Percentiles rank a stretch among this genome's conserved stretches.
phyloP scores from a whole-genome alignment of 2,329 filamentous ascomycete species.

The Gremmenia infestans region DNA sequence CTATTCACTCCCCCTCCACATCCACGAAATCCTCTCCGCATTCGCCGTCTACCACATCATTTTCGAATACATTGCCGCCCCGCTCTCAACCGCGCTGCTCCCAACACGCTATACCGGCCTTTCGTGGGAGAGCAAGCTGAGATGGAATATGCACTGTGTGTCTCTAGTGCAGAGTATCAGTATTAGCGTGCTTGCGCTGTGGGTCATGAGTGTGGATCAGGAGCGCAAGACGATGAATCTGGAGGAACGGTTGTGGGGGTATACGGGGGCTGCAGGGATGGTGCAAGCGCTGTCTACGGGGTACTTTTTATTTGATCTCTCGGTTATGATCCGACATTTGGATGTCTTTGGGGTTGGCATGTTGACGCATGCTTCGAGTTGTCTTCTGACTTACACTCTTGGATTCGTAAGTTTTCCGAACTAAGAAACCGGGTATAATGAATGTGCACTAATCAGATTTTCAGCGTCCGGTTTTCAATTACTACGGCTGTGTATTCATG shows the following conservation, averaged over 20 bases:
- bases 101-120: conserved; percentile 54
- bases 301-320: conserved; percentile 77
- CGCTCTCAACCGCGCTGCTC: conserved; percentile 56
- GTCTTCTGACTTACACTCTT: conserved; percentile 59
- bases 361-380: conserved; percentile 66
- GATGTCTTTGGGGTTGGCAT: conserved; percentile 61
- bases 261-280: conserved; percentile 65
- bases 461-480: conserved; percentile 76
- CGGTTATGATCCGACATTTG: conserved; percentile 60
- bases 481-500: conserved; percentile 73
- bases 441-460: no score
- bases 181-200: conserved; percentile 67
- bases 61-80: conserved; percentile 60
- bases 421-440: no score
- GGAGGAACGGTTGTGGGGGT: conserved; percentile 68
- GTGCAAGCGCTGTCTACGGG: conserved; percentile 70
- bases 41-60: conserved; percentile 63
- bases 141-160: conserved; percentile 81
- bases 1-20: conserved; percentile 65
- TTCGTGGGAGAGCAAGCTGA: conserved; percentile 57
- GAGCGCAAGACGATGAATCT: conserved; percentile 61
- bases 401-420: conserved; percentile 65
- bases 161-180: conserved; percentile 68
- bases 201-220: conserved; percentile 60
- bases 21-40: conserved; percentile 67